phyloP scores from a whole-genome alignment of 179 eudicot genomes.

The Spinacia oleracea region DNA sequence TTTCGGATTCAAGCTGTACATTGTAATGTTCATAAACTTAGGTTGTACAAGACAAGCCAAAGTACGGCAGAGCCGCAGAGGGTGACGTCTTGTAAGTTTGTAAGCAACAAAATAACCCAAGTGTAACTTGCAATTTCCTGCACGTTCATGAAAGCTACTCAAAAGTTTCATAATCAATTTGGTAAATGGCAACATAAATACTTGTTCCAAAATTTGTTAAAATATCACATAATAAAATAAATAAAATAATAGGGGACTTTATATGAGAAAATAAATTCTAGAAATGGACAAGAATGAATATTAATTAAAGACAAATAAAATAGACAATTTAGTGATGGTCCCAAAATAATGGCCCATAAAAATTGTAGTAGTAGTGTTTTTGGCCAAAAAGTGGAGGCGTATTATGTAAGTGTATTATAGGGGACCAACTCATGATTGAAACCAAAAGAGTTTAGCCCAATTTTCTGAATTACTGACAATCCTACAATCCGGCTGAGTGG shows the following conservation, averaged over 20 bases:
- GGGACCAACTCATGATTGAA: conserved; percentile 18
- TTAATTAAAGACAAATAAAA: neutral
- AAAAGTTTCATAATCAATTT: neutral
- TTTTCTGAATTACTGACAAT: neutral
- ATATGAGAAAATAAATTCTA: neutral
- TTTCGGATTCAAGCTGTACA: neutral
- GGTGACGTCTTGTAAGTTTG: neutral
- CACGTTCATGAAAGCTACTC: neutral
- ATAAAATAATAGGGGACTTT: no score
- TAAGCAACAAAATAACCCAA: neutral
- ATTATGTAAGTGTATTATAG: neutral
- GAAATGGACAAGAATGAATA: neutral
- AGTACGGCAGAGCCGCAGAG: neutral
- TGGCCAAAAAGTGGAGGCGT: neutral
- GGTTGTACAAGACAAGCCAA: neutral
- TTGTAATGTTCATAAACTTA: neutral
- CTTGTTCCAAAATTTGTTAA: neutral
- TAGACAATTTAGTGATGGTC: neutral
- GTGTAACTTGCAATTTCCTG: neutral
- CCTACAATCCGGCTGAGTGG: no score
- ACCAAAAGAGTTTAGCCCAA: conserved; percentile 1
- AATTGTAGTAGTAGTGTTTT: neutral
- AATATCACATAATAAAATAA: neutral
- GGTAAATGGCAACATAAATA: neutral
- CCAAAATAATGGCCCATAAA: neutral